Conservation (phyloP, 2,329 filamentous ascomycete species). For the Davidsoniella eucalypti region DNA sequence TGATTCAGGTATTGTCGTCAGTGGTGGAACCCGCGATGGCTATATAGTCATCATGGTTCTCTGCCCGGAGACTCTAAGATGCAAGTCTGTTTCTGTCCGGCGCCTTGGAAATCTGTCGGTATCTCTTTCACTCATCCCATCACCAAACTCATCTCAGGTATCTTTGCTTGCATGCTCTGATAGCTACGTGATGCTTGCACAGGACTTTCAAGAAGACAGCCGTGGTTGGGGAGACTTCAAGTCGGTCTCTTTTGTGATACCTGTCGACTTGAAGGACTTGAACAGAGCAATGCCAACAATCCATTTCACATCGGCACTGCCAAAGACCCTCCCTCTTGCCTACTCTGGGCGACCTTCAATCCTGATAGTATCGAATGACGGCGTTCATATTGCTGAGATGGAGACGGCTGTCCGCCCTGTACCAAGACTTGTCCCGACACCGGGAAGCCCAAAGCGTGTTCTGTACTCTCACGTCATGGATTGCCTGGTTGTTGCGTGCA, state of each 20-base stretch:
- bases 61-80: not conserved
- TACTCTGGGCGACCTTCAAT: conserved; percentile 3
- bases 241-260: conserved; percentile 31
- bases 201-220: conserved; percentile 20
- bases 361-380: conserved; percentile 31
- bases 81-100: conserved; percentile 6
- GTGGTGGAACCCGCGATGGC: conserved; percentile 35
- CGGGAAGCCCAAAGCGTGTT: conserved; percentile 33
- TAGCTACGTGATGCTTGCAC: conserved; percentile 27
- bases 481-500: conserved; percentile 36
- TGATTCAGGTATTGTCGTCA: conserved; percentile 19
- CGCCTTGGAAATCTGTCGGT: conserved; percentile 22
- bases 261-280: conserved; percentile 31
- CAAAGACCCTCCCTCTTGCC: not conserved
- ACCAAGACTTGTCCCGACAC: conserved; percentile 30
- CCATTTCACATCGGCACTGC: conserved; percentile 4
- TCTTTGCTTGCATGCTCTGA: conserved; percentile 33
- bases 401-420: conserved; percentile 29
- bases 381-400: conserved; percentile 37
- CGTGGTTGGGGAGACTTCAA: conserved; percentile 19
- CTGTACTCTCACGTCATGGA: conserved; percentile 38
- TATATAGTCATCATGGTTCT: conserved; percentile 27
- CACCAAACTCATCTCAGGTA: not conserved
- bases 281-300: not conserved
- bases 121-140: not conserved